A percentile compares a stretch with the other conserved stretches of the same genome.
These are phyloP conservation scores for Recurvomyces mirabilis DNA, from an alignment of 495 filamentous ascomycete species.

Conservation along the genomic window DNA sequence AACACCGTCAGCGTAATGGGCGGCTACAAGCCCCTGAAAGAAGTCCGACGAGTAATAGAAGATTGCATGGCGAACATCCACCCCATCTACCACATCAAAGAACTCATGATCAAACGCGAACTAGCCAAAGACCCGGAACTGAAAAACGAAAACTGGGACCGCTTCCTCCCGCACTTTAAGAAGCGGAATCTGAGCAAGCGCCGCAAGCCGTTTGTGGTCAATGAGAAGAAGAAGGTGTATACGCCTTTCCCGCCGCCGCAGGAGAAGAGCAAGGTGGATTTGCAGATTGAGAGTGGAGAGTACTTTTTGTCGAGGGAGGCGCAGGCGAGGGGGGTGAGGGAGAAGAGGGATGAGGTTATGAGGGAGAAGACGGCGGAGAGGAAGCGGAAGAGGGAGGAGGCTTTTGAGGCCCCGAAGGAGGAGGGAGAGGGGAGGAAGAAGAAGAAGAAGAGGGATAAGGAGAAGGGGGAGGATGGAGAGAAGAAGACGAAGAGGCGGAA, in stretches of 20 bases:
- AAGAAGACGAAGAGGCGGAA: constrained; percentile 39
- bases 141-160: constrained; percentile 80
- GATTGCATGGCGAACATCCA: constrained; percentile 97
- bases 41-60: constrained; percentile 78
- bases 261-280: constrained; percentile 94
- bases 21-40: constrained; percentile 81
- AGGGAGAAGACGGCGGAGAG: constrained; percentile 79
- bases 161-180: constrained; percentile 97
- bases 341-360: constrained; percentile 69
- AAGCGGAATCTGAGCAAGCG: constrained; percentile 83
- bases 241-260: constrained; percentile 63
- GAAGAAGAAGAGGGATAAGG: constrained; percentile 47
- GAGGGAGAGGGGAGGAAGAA: constrained; percentile 38
- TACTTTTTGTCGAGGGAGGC: constrained; percentile 89
- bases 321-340: constrained; percentile 70
- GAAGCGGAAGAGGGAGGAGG: constrained; percentile 69
- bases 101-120: constrained; percentile 98
- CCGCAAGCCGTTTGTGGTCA: constrained; percentile 69
- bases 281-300: constrained; percentile 96
- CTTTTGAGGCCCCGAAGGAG: constrained; percentile 79
- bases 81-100: constrained; percentile 89
- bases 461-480: constrained; percentile 39
- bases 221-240: constrained; percentile 85
- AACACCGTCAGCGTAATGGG: constrained; percentile 94
- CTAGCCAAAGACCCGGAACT: constrained; percentile 90